Base-by-base conservation (phyloP, 768 basidiomycete species). In the Paxillus involutus region DNA sequence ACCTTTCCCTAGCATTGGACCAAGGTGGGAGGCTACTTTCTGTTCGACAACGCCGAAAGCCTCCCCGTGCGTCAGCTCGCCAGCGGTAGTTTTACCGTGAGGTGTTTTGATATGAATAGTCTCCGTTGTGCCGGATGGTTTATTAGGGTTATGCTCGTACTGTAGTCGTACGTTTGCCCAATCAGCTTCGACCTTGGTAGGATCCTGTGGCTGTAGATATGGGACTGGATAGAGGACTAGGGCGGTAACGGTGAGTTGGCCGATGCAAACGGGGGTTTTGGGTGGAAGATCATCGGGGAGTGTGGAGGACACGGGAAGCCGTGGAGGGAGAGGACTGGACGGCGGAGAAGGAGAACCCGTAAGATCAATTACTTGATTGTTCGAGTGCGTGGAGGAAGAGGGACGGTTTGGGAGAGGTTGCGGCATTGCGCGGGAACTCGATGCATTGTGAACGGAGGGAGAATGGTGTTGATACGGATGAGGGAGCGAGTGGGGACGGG, bases 231-330 rank as follows among this genome's bases (percentile, higher is more conserved):
- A 91, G n/a, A 94, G 77, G 33, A 95, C 84, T 26, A 95, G 81
- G 13, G 91, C 92, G 16, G 88, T 91, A 17, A 86, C 86, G n/a
- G 78, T 77, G 35, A 95, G 77, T 54, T 90, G 87, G 1, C 93
- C 93, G 45, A 95, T 93, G 68, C 94, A 95, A 49, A 95, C 84
- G 14, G 91, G 88, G 0, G 89, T 90, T 73, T 86, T 90, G 13
- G 87, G 88, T 6, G 88, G 79, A 16, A 90, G 70, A 43, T 89
- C 86, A 9, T 76, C 73, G 3, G 84, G 80, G 2, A 84, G 71
- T 11, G 66, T 44, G 6, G 62, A 51, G 24, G 65, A 49, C 59
- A 62, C 54, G 53, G 64, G 58, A 44, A 67, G 69, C 24, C 45
- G 62, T 1, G 35, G 13, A n/a, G 59, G 66, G 29, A 65, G 64